Conservation (phyloP, 225 moss, liverwort and hornwort species). For the Straminergon stramineum region DNA sequence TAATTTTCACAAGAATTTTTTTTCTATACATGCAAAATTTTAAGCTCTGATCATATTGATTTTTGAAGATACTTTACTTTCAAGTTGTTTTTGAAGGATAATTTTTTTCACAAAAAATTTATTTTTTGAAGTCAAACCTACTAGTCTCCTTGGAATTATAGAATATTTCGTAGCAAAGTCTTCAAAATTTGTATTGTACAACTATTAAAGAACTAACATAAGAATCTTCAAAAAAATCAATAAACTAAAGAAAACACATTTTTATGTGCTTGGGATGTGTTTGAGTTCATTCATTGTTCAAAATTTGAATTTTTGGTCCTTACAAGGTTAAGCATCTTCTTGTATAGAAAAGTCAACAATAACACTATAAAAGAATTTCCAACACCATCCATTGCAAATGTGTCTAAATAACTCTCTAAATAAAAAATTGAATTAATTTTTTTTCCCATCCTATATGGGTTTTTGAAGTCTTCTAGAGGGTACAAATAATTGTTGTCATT, state of each 20-base stretch:
- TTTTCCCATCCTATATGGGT: not conserved
- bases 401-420: not conserved
- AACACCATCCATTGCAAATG: not conserved
- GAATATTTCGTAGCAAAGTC: not conserved
- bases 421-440: not conserved
- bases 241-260: not conserved
- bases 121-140: not conserved
- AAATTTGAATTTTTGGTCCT: rapidly evolving
- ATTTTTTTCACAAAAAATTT: not conserved
- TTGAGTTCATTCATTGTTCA: rapidly evolving
- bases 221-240: not conserved
- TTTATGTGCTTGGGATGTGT: not conserved
- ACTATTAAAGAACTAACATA: not conserved
- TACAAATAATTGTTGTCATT: not conserved
- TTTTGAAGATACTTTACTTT: not conserved
- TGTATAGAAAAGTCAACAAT: not conserved
- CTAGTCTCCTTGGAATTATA: rapidly evolving
- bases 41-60: rapidly evolving
- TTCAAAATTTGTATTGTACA: rapidly evolving
- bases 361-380: not conserved
- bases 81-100: not conserved
- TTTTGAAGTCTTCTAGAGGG: not conserved
- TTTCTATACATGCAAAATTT: not conserved
- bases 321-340: not conserved
- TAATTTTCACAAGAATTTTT: not conserved